These are phyloP conservation scores for Penicillium fuscoglaucum DNA, from an alignment of 2,329 filamentous ascomycete species.

Conservation along the genomic window DNA sequence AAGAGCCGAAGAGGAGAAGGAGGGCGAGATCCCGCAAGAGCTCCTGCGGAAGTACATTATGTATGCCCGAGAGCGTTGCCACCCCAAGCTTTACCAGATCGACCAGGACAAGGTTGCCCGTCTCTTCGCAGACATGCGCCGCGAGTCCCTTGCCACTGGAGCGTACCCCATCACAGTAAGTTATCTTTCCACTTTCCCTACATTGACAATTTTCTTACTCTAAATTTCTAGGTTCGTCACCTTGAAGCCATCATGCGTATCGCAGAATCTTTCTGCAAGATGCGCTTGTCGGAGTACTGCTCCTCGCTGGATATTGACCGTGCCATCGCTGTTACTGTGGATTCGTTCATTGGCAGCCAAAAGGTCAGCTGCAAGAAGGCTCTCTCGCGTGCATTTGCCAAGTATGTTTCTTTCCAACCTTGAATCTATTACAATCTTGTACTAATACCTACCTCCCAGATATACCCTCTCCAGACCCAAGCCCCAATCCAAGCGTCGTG, in stretches of 20 bases:
- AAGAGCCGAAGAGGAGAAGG: conserved; percentile 52
- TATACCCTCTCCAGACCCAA: conserved; percentile 44
- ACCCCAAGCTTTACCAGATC: conserved; percentile 93
- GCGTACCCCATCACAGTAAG: conserved; percentile 97
- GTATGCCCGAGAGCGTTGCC: conserved; percentile 85
- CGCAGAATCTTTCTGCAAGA: conserved; percentile 90
- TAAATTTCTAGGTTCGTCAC: conserved; percentile 73
- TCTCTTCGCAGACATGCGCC: conserved; percentile 92
- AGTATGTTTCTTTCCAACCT: conserved; percentile 65
- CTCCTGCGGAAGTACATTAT: conserved; percentile 94
- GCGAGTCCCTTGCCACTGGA: conserved; percentile 88
- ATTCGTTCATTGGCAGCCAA: conserved; percentile 93
- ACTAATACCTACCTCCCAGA: conserved; percentile 24
- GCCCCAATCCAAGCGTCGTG: conserved; percentile 41
- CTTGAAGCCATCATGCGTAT: conserved; percentile 97
- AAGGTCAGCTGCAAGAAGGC: conserved; percentile 98
- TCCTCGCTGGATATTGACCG: conserved; percentile 88
- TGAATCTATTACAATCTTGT: not conserved
- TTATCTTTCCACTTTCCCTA: conserved; percentile 19
- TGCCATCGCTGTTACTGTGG: conserved; percentile 93
- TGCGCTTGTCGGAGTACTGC: conserved; percentile 97
- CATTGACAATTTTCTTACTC: conserved; percentile 8
- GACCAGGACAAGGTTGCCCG: conserved; percentile 96
- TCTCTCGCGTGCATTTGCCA: conserved; percentile 88
- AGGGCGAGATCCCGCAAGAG: conserved; percentile 82